Percentiles rank a stretch among this genome's conserved stretches.
phyloP scores from a whole-genome alignment of 805 yeast species.

The Debaryomyces maramus region DNA sequence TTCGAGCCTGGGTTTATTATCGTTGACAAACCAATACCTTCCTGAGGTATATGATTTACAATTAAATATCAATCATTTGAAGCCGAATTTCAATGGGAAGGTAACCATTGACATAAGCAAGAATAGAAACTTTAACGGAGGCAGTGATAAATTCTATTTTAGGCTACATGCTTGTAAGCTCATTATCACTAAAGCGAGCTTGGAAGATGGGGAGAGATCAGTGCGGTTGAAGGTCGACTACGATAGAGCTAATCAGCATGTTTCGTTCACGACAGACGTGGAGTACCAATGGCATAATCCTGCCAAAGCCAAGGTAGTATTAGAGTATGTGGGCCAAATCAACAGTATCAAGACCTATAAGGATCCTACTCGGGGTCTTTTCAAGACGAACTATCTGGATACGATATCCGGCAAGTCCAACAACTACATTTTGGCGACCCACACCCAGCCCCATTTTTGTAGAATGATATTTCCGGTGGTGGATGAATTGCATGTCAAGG shows the following conservation, averaged over 20 bases:
- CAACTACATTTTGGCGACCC: constrained; percentile 63
- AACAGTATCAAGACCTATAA: constrained; percentile 50
- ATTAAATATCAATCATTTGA: constrained; percentile 41
- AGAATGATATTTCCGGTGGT: constrained; percentile 65
- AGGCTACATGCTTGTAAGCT: constrained; percentile 43
- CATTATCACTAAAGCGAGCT: constrained; percentile 35
- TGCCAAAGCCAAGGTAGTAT: constrained; percentile 11
- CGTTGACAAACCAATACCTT: constrained; percentile 15
- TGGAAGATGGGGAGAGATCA: constrained; percentile 14
- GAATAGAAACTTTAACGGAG: constrained; percentile 20
- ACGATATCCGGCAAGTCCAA: constrained; percentile 48
- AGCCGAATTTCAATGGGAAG: constrained; percentile 49
- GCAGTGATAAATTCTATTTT: constrained; percentile 15
- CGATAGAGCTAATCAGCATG: constrained; percentile 42
- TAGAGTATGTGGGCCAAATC: constrained; percentile 53
- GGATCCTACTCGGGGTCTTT: constrained; percentile 64
- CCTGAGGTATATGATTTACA: constrained; percentile 42
- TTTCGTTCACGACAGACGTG: constrained; percentile 25
- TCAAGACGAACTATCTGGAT: constrained; percentile 64
- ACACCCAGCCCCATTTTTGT: constrained; percentile 68
- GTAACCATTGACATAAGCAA: constrained; percentile 29
- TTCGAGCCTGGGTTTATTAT: constrained; percentile 4
- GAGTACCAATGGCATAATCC: constrained; percentile 6
- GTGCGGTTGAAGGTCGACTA: constrained; percentile 28
- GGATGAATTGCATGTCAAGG: constrained; percentile 62